These are phyloP conservation scores for Aechmea fasciata DNA, from an alignment of 176 grass and related monocot species.

Conservation along the genomic window DNA sequence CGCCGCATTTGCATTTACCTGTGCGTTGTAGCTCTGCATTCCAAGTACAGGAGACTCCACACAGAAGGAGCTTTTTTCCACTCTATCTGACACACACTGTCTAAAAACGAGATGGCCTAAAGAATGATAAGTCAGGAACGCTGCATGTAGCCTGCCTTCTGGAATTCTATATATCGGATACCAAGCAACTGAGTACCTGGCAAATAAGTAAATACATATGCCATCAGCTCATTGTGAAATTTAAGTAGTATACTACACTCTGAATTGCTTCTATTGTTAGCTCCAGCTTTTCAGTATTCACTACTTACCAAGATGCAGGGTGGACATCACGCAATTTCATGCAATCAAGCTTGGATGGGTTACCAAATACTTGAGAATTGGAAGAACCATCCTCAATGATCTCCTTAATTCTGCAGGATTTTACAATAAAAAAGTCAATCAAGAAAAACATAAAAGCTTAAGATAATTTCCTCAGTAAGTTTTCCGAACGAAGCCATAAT, in stretches of 20 bases:
- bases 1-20: neutral
- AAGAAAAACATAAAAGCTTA: neutral
- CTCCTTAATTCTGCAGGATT: neutral
- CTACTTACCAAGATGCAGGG: constrained; percentile 15
- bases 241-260: neutral
- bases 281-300: neutral
- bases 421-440: neutral
- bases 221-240: neutral
- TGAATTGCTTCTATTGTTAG: neutral
- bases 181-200: constrained; percentile 18
- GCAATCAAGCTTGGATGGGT: neutral
- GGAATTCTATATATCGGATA: constrained; percentile 14
- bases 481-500: neutral
- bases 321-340: constrained; percentile 4
- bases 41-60: constrained; percentile 13
- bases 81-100: neutral
- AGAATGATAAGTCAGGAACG: constrained; percentile 16
- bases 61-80: constrained; percentile 15
- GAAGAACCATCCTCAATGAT: constrained; percentile 4
- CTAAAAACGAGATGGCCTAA: constrained; percentile 11
- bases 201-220: neutral
- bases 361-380: neutral
- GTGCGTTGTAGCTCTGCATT: constrained; percentile 12
- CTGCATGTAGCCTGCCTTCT: constrained; percentile 11
- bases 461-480: neutral